Evolutionary conservation across 2,329 filamentous ascomycete species (phyloP).

Genomic region (Cladosporium sp.): DNA sequence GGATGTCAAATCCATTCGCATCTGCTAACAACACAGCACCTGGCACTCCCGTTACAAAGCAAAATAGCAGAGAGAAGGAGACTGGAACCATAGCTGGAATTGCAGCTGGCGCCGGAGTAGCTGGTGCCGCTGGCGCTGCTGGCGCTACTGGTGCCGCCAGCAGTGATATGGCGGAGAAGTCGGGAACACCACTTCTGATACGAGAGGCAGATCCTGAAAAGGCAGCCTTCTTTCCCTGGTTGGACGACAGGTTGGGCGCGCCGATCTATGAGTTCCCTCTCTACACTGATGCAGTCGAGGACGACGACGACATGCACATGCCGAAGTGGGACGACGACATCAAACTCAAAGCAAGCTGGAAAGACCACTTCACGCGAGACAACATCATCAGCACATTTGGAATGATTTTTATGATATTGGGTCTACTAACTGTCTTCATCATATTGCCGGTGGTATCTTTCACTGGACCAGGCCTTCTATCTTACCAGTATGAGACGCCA

Average conservation of each 20-base stretch:
- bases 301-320: conserved; percentile 52
- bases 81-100: conserved; percentile 14
- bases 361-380: conserved; percentile 42
- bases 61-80: conserved; percentile 15
- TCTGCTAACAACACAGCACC: conserved; percentile 21
- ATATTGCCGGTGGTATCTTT: conserved; percentile 47
- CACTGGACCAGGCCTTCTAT: conserved; percentile 36
- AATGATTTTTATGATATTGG: conserved; percentile 42
- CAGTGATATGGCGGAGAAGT: conserved; percentile 1
- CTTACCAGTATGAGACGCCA: conserved; percentile 36
- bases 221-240: conserved; percentile 34
- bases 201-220: conserved; percentile 31
- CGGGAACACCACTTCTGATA: conserved; percentile 26
- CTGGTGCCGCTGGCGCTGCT: conserved; percentile 14
- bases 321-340: conserved; percentile 47
- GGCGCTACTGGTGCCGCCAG: background rate
- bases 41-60: conserved; percentile 16
- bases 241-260: conserved; percentile 45
- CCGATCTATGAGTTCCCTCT: conserved; percentile 42
- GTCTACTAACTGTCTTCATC: conserved; percentile 48
- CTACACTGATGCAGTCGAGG: conserved; percentile 47
- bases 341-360: conserved; percentile 37
- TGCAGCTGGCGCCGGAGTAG: conserved; percentile 14
- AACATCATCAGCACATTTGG: conserved; percentile 42
- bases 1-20: conserved; percentile 24